Conservation (phyloP, 805 yeast species). For the Barnettozyma botsteinii region DNA sequence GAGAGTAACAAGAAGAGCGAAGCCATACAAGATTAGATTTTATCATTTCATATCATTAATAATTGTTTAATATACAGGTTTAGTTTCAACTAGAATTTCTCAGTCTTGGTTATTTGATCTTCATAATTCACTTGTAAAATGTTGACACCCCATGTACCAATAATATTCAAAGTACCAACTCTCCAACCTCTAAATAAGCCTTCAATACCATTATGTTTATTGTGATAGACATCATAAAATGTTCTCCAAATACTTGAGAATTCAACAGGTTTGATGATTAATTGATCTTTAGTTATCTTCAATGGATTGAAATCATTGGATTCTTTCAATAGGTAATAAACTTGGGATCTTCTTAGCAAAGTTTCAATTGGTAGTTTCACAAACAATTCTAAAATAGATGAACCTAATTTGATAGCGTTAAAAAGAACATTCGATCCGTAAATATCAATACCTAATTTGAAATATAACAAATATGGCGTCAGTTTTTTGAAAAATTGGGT, state of each 20-base stretch:
- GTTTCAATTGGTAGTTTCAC: slow-evolving; percentile 86
- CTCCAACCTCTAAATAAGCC: slow-evolving; percentile 87
- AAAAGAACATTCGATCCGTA: slow-evolving; percentile 56
- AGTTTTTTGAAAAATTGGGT: slow-evolving; percentile 55
- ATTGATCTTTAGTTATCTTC: slow-evolving; percentile 39
- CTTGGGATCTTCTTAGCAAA: slow-evolving; percentile 76
- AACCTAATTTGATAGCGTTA: slow-evolving; percentile 50
- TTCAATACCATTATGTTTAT: slow-evolving; percentile 40
- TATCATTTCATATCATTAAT: too few relatives aligned
- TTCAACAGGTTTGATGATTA: slow-evolving; percentile 55
- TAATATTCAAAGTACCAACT: slow-evolving; percentile 69
- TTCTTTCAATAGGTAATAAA: slow-evolving; percentile 46
- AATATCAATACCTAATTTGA: slow-evolving; percentile 58
- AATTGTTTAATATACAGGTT: too few relatives aligned
- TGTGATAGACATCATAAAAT: slow-evolving; percentile 38
- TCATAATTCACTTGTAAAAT: slow-evolving; percentile 48
- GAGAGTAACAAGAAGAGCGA: slow-evolving; percentile 24
- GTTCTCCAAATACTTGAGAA: slow-evolving; percentile 53
- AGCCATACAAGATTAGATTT: too few relatives aligned
- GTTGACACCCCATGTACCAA: slow-evolving; percentile 79
- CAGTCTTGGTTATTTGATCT: slow-evolving; percentile 36
- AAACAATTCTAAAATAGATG: slow-evolving; percentile 64
- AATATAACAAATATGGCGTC: slow-evolving; percentile 61
- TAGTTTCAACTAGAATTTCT: slow-evolving; percentile 25
- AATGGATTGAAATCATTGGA: slow-evolving; percentile 27